phyloP scores from a whole-genome alignment of 129 eudicot species.

The Lonicera japonica region DNA sequence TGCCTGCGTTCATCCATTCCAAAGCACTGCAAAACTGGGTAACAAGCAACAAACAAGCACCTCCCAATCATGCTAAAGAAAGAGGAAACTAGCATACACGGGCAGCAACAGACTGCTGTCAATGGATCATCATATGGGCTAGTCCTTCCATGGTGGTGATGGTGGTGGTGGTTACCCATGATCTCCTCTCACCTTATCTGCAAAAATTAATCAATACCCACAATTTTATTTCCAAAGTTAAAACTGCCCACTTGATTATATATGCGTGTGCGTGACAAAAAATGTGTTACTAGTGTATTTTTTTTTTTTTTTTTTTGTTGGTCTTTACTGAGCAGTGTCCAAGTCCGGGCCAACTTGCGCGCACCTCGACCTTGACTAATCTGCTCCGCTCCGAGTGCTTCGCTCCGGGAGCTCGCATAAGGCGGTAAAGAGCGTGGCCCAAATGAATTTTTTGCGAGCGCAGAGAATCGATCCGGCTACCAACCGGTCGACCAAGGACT shows the following conservation, averaged over 20 bases:
- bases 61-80: slow-evolving; percentile 37
- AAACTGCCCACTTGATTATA: neutral
- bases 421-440: too few relatives aligned
- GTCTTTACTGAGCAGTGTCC: too few relatives aligned
- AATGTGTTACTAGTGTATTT: too few relatives aligned
- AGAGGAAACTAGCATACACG: slow-evolving; percentile 40
- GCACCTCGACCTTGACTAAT: too few relatives aligned
- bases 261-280: too few relatives aligned
- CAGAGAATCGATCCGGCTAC: too few relatives aligned
- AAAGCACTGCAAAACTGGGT: slow-evolving; percentile 60
- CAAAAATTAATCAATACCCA: neutral
- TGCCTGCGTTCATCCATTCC: slow-evolving; percentile 39
- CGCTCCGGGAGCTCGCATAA: too few relatives aligned
- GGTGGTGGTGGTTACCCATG: slow-evolving; percentile 28
- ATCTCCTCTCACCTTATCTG: slow-evolving; percentile 7
- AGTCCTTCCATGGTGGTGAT: slow-evolving; percentile 13
- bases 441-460: too few relatives aligned
- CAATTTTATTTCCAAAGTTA: neutral
- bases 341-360: too few relatives aligned
- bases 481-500: too few relatives aligned
- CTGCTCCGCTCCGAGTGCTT: too few relatives aligned
- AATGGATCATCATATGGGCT: slow-evolving; percentile 19
- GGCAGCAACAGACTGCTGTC: slow-evolving; percentile 46
- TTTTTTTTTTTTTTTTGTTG: too few relatives aligned
- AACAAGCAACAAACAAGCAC: slow-evolving; percentile 57